These are phyloP conservation scores for Colletotrichum lentis DNA, from an alignment of 2,329 filamentous ascomycete genomes.

Conservation along the genomic window DNA sequence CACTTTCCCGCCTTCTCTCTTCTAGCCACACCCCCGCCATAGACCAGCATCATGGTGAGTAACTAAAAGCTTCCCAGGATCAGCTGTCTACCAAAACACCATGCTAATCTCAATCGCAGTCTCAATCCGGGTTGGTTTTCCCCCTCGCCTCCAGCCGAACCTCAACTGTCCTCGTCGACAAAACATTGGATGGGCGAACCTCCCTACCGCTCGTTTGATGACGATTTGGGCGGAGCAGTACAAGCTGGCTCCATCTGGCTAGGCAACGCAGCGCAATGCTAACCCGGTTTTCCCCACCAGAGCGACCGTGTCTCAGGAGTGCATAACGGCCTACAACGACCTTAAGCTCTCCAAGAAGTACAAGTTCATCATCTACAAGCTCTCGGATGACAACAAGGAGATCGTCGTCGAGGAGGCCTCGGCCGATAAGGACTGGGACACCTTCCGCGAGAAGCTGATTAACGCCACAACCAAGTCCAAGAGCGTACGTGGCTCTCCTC, in stretches of 20 bases:
- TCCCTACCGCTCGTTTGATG: constrained; percentile 28
- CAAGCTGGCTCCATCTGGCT: constrained; percentile 35
- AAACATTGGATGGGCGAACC: constrained; percentile 24
- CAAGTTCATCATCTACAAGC: constrained; percentile 90
- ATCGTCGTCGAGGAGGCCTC: constrained; percentile 82
- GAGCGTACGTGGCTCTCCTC: constrained; percentile 58
- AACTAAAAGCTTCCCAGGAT: constrained; percentile 38
- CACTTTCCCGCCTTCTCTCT: constrained; percentile 38
- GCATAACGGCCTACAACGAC: constrained; percentile 77
- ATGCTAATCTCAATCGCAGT: constrained; percentile 52
- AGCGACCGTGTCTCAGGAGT: constrained; percentile 76
- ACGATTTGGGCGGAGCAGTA: constrained; percentile 35
- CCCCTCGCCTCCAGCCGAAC: constrained; percentile 40
- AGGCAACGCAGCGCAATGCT: constrained; percentile 25
- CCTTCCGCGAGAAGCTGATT: constrained; percentile 79
- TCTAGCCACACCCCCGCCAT: constrained; percentile 39
- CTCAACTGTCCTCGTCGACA: constrained; percentile 19
- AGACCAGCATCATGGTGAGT: constrained; percentile 53
- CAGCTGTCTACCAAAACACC: constrained; percentile 16
- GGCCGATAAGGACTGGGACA: constrained; percentile 71
- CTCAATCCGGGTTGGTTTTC: constrained; percentile 72
- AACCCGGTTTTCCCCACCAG: constrained; percentile 53
- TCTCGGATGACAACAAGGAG: constrained; percentile 82
- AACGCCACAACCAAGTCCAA: constrained; percentile 76
- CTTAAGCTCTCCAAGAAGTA: constrained; percentile 82